Evolutionary conservation across 441 rosid genomes (phyloP), one percentile per base, ranked within the genome.

Genomic region (Lepidium campestre): DNA sequence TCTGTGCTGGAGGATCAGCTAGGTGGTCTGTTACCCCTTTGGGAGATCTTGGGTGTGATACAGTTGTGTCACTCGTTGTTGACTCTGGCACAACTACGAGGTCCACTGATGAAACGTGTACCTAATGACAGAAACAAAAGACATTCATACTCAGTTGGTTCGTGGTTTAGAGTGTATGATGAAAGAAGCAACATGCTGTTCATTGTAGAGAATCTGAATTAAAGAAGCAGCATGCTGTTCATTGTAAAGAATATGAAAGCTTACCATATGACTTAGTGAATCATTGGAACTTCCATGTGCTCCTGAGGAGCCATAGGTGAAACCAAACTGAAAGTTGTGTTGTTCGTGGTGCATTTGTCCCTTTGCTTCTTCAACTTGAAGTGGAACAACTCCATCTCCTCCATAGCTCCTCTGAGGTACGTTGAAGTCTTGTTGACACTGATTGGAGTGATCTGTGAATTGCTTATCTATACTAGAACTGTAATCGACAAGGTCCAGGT

Each of bases 311-410:
- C 81, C 90, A 65, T 67, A 72, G 2, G 81, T 86, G 68, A 82
- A 66, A 29, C 84, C 84, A 66, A 81, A 57, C 37, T 79, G 85
- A 54, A 81, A 78, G 66, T 54, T 72, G 17, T 74, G 86, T 50
- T 71, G 74, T 13, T 75, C 82, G 49, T 73, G 83, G 57, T 70
- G 82, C 65, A 68, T 73, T 32, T 68, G 84, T 61, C 83, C 75
- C 49, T 80, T 80, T 25, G 58, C 48, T 75, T 75, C 85, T 60
- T 73, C 70, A 68, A 75, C 65, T 56, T 80, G 83, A 56, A 80
- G 79, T 12, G 96, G 98, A 54, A 87, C 98, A 35, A 86, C 81
- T 57, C 96, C 75, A 56, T 89, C 96, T 36, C 81, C 87, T 0
- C 76, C 82, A 69, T 76, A 78, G 59, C 67, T 81, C 82, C 81